Evolutionary conservation across 371 early-diverging fungal species (phyloP), one percentile per base, ranked within the genome.

Genomic region (Circinella minor): DNA sequence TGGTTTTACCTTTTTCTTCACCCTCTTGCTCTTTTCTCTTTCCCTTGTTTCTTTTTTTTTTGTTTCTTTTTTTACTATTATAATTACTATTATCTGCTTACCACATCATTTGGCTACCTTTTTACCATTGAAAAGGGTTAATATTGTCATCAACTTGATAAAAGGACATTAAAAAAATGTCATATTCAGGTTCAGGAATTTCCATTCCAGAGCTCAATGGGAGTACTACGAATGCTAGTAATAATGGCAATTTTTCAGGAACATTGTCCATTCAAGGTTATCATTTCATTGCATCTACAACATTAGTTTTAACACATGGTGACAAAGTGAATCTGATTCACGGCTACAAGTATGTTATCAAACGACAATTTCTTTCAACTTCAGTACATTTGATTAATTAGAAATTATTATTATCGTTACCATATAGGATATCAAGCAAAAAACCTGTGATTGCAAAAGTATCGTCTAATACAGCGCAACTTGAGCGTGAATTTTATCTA

Each of bases 401-500:
- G 47, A 47, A 47, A 9, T 47, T 15, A 47, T 15, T 3, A 11
- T 51, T 51, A 14, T 51, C 14, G 17, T 0, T 51, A 0, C 8
- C n/a, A 13, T 47, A 3, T 36, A 80, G 82, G 61, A 78, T 82
- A 39, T 78, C 77, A 11, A 75, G 78, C 37, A 78, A 77, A 39
- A 71, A 71, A 36, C 77, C 82, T 8, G 82, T 82, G 1, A 69
- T 82, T 8, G 82, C 80, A 7, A 82, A 82, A 70, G 68, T 82
- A 62, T 82, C 82, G 5, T 65, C 71, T 3, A 75, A 72, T 61
- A 77, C 82, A 36, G 39, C 78, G 11, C 67, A 71, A 13, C 63
- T 82, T 20, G 82, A 82, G 70, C 63, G 82, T 61, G 82, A 82
- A 59, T 82, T 76, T 68, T 74, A 80, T 55, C 73, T 78, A 11